Base-by-base conservation (phyloP, 2,329 filamentous ascomycete genomes). In the Pseudonectria buxi region DNA sequence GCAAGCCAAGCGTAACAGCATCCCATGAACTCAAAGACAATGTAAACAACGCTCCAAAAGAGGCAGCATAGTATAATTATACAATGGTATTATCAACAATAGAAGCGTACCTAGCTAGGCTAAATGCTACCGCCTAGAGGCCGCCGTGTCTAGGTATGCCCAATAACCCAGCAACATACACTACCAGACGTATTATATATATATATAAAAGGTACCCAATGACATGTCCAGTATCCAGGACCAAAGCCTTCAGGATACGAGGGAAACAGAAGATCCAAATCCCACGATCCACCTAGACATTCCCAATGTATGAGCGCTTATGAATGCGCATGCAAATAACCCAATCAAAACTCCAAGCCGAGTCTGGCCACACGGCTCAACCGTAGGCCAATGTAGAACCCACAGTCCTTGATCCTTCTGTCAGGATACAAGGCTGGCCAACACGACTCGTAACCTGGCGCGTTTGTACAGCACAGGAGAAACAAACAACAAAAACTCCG, bases 401-500 rank as follows among this genome's bases (percentile, higher is more conserved):
- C 16, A 40, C 33, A 28, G 28, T 37, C 35, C 26, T 32, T 33
- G 13, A 26, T 34, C 22, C 30, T 37, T 30, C n/a, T 40, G 34
- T 36, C 39, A 43, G 39, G 36, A 32, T 32, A 36, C 35, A 34
- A 25, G 40, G 30, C 39, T 42, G 41, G 39, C 29, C 29, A 39
- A 40, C 33, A 35, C 34, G 30, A 41, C n/a, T n/a, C n/a, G 41
- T 36, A 39, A 46, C 40, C 18, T 22, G 18, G 18, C 9, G 5
- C 5, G 18, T 5, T 22, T 22, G 18, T 5, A 39, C 49, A 42
- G 41, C 45, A 40, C 44, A 41, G 30, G 41, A 43, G n/a, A n/a
- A n/a, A n/a, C n/a, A 45, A 51, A 50, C 39, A 41, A 53, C 15
- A 42, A 53, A 46, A 62, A 63, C 58, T 57, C 58, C 58, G 49